Conservation (phyloP, 148 eudicot species). For the Rhododendron kiyosumense region DNA sequence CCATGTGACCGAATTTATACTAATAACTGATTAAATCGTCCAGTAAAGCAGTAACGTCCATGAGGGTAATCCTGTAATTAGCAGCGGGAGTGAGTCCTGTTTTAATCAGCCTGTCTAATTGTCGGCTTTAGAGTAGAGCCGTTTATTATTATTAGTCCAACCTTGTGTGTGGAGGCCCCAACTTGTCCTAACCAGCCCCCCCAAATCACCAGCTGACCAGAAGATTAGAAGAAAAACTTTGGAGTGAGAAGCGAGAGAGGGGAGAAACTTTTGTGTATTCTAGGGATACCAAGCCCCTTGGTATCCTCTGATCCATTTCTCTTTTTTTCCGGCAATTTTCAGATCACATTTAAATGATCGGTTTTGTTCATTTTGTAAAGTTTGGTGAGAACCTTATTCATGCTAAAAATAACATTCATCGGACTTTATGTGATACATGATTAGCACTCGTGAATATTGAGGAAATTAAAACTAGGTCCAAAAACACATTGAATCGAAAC, state of each 20-base stretch:
- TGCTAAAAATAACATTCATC: too few species aligned
- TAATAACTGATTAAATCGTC: not conserved
- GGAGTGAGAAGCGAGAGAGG: not conserved
- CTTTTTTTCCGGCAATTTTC: too few species aligned
- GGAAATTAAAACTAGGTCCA: too few species aligned
- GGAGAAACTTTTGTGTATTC: not conserved
- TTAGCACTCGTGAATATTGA: too few species aligned
- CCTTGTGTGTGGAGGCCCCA: conserved; percentile 11
- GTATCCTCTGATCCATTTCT: too few species aligned
- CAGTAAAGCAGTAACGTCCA: not conserved
- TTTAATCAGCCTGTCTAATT: not conserved
- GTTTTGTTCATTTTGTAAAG: too few species aligned
- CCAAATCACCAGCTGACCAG: not conserved
- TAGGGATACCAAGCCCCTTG: too few species aligned
- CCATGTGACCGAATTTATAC: not conserved
- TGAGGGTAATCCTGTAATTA: conserved; percentile 1
- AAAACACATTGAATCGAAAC: too few species aligned
- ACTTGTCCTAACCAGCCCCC: conserved; percentile 1
- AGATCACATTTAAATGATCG: too few species aligned
- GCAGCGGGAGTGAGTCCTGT: not conserved
- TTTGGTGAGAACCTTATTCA: too few species aligned
- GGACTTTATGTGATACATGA: too few species aligned
- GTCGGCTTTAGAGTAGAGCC: conserved; percentile 9
- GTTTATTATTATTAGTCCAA: not conserved
- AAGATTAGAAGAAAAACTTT: not conserved